Conservation (phyloP, 352 stramenopile species). For the Phytophthora citrophthora region DNA sequence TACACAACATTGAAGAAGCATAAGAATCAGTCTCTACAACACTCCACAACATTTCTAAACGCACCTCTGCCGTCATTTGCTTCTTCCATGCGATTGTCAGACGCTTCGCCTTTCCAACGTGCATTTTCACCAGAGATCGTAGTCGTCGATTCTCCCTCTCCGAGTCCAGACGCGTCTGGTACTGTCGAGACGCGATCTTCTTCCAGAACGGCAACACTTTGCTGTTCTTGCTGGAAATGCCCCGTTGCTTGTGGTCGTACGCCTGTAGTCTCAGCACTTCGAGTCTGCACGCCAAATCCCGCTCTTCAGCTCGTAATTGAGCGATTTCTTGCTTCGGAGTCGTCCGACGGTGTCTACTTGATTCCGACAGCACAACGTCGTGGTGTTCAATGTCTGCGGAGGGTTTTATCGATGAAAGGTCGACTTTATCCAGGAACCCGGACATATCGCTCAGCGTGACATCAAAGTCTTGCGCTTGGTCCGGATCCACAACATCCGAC, state of each 20-base stretch:
- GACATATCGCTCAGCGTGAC: constrained; percentile 3
- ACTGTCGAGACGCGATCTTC: constrained; percentile 25
- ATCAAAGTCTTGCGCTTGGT: constrained; percentile 11
- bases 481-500: neutral
- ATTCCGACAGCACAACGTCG: neutral
- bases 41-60: neutral
- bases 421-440: constrained; percentile 7
- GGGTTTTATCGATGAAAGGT: constrained; percentile 2
- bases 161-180: constrained; percentile 17
- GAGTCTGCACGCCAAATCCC: constrained; percentile 20
- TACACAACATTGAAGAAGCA: neutral
- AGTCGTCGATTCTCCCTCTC: constrained; percentile 30
- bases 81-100: constrained; percentile 29
- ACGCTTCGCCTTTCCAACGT: constrained; percentile 17
- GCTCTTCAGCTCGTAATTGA: constrained; percentile 20
- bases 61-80: constrained; percentile 19
- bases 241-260: constrained; percentile 7
- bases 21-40: neutral
- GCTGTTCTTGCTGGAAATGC: neutral
- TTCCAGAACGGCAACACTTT: constrained; percentile 33
- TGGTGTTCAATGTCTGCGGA: neutral
- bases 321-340: constrained; percentile 32
- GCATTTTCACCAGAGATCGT: constrained; percentile 20
- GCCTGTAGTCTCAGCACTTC: constrained; percentile 18
- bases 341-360: constrained; percentile 6